phyloP scores from a whole-genome alignment of 169 alveolate genomes.

The Cryptosporidium sp. region DNA sequence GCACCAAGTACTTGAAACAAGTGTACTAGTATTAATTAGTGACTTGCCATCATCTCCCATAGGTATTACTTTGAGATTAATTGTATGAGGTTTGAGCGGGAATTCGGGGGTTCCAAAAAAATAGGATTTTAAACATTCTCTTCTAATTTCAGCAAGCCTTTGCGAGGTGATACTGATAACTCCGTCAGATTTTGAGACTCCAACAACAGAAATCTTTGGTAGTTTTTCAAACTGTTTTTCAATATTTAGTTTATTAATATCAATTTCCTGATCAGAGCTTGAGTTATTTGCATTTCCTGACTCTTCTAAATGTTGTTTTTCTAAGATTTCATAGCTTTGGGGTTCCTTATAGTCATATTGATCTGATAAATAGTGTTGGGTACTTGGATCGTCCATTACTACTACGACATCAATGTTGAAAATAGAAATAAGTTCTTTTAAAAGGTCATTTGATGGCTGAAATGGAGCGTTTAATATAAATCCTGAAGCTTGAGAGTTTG shows the following conservation, averaged over 20 bases:
- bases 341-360: conserved; percentile 65
- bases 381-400: conserved; percentile 85
- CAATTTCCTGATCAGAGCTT: background rate
- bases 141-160: conserved; percentile 58
- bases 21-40: conserved; percentile 20
- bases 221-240: conserved; percentile 5
- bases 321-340: conserved; percentile 44
- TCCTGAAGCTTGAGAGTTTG: conserved; percentile 80
- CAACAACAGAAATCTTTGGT: conserved; percentile 69
- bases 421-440: conserved; percentile 83
- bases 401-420: conserved; percentile 84
- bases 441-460: conserved; percentile 82
- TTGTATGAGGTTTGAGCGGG: conserved; percentile 73
- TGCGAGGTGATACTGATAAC: conserved; percentile 73
- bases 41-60: conserved; percentile 63
- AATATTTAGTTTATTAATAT: background rate
- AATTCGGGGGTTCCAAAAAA: conserved; percentile 69
- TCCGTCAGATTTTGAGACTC: conserved; percentile 72
- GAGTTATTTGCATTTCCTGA: background rate
- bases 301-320: conserved; percentile 9
- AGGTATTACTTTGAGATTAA: conserved; percentile 56
- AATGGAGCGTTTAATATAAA: conserved; percentile 90
- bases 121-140: conserved; percentile 60
- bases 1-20: conserved; percentile 69
- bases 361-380: conserved; percentile 64